Evolutionary conservation across 441 rosid species (phyloP).

Genomic region (Isatis lusitanica): DNA sequence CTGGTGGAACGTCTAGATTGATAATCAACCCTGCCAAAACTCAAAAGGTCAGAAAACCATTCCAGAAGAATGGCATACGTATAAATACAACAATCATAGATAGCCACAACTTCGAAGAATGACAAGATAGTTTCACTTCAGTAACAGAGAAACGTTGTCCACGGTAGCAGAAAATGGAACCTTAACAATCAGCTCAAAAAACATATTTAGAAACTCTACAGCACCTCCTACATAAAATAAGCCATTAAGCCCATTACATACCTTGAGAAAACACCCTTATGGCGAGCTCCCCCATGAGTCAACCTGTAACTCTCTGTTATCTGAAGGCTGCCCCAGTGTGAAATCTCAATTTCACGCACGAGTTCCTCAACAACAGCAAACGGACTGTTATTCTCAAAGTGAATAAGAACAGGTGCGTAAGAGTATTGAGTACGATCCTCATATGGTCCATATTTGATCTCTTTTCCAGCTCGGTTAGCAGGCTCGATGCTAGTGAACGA

Average conservation of each 20-base stretch:
- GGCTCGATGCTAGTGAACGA: conserved; percentile 88
- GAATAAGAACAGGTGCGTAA: conserved; percentile 74
- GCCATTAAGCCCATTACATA: conserved; percentile 33
- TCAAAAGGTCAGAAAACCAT: conserved; percentile 14
- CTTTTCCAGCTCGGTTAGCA: conserved; percentile 67
- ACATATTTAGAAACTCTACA: background rate
- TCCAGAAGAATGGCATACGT: background rate
- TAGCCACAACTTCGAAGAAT: background rate
- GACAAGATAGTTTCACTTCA: background rate
- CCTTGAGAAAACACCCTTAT: conserved; percentile 97
- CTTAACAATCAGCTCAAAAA: conserved; percentile 15
- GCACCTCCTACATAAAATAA: background rate
- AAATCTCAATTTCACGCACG: conserved; percentile 88
- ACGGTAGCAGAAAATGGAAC: background rate
- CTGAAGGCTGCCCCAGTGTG: conserved; percentile 98
- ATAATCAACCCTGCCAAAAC: conserved; percentile 91
- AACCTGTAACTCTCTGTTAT: conserved; percentile 82
- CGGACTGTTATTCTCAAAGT: conserved; percentile 91
- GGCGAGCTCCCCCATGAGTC: conserved; percentile 92
- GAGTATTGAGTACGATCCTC: conserved; percentile 73
- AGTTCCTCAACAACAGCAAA: conserved; percentile 99
- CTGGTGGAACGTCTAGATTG: conserved; percentile 64
- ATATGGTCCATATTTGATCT: conserved; percentile 89
- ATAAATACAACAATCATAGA: background rate
- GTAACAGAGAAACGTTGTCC: background rate